phyloP scores from a whole-genome alignment of 331 rosid genomes.

The Pyracantha coccinea region DNA sequence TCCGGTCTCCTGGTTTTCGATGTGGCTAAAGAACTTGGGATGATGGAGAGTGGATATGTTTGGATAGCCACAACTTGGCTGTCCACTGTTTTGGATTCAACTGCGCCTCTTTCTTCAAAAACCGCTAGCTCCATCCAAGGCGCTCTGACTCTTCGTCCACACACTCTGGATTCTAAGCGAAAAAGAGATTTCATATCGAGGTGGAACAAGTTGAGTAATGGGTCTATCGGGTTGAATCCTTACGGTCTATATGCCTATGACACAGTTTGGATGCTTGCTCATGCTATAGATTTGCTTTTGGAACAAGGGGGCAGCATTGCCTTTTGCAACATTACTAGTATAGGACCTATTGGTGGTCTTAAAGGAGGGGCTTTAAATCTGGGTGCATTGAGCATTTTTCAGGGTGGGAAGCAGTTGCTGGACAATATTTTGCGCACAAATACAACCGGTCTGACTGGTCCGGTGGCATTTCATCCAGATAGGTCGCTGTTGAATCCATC shows the following conservation, averaged over 20 bases:
- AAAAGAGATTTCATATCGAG: slow-evolving; percentile 23
- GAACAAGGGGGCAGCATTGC: slow-evolving; percentile 28
- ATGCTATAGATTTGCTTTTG: slow-evolving; percentile 29
- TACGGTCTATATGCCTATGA: slow-evolving; percentile 45
- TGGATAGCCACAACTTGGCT: slow-evolving; percentile 44
- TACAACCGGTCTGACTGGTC: slow-evolving; percentile 34
- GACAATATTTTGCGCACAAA: slow-evolving; percentile 25
- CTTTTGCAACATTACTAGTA: slow-evolving; percentile 14
- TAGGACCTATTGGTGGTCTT: not conserved
- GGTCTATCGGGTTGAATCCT: slow-evolving; percentile 38
- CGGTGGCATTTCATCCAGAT: slow-evolving; percentile 21
- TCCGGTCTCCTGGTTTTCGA: slow-evolving; percentile 35
- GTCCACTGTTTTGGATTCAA: slow-evolving; percentile 37
- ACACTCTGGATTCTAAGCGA: slow-evolving; percentile 22
- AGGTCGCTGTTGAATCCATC: slow-evolving; percentile 26
- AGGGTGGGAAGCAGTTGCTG: slow-evolving; percentile 30
- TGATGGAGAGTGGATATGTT: slow-evolving; percentile 36
- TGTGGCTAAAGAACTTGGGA: slow-evolving; percentile 29
- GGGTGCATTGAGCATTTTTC: slow-evolving; percentile 23
- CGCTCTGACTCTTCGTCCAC: slow-evolving; percentile 37
- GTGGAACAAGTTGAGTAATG: slow-evolving; percentile 42
- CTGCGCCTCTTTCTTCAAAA: slow-evolving; percentile 18
- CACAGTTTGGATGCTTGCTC: slow-evolving; percentile 41
- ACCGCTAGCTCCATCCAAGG: slow-evolving; percentile 30
- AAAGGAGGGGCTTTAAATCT: slow-evolving; percentile 19